Percentiles rank a stretch among this genome's conserved stretches.
phyloP scores from a whole-genome alignment of 306 rosid species.

The cucumber (Cucumis sativus) region Cucumber_9930_V3 NC_026656.2:2412501-2413000 shows the following conservation, averaged over 20 bases:
- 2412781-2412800: conserved; percentile 82
- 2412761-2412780: conserved; percentile 70
- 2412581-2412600: background rate
- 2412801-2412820: conserved; percentile 86
- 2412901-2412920: conserved; percentile 77
- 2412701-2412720: conserved; percentile 83
- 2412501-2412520: background rate
- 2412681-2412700: conserved; percentile 61
- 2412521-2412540: background rate
- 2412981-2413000: background rate
- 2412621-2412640: background rate
- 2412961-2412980: conserved; percentile 8
- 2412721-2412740: conserved; percentile 62
- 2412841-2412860: conserved; percentile 76
- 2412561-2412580: background rate
- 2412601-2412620: background rate
- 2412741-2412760: conserved; percentile 82
- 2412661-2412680: background rate
- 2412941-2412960: conserved; percentile 67
- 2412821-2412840: conserved; percentile 73
- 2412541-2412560: background rate
- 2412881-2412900: conserved; percentile 60
- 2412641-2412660: background rate
- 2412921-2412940: conserved; percentile 73
- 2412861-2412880: conserved; percentile 61